Evolutionary conservation across 805 yeast genomes (phyloP).

Genomic region (Candida berthetii): DNA sequence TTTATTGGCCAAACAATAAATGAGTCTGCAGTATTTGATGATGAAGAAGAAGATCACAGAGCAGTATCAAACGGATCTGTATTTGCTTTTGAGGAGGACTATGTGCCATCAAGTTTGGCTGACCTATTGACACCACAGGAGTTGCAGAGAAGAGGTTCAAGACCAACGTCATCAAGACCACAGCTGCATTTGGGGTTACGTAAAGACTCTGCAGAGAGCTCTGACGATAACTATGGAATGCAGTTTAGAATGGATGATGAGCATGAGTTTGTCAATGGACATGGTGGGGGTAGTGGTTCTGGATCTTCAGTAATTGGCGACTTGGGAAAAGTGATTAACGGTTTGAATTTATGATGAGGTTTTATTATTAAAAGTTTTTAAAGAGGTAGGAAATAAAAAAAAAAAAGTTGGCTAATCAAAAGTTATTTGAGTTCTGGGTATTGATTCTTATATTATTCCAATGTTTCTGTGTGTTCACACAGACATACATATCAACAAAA

Average conservation of each 20-base stretch:
- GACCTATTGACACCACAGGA: slow-evolving; percentile 83
- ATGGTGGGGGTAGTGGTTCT: neutral
- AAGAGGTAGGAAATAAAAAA: no score
- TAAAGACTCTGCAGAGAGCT: neutral
- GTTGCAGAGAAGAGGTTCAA: slow-evolving; percentile 59
- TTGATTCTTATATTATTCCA: no score
- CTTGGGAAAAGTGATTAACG: neutral
- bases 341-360: neutral
- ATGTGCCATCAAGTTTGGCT: slow-evolving; percentile 74
- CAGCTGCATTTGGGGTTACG: neutral
- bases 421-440: no score
- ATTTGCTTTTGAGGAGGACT: slow-evolving; percentile 58
- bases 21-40: slow-evolving; percentile 21
- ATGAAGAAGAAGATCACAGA: slow-evolving; percentile 23
- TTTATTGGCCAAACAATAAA: neutral
- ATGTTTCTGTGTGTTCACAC: no score
- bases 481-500: no score
- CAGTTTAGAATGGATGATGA: slow-evolving; percentile 2
- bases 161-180: slow-evolving; percentile 29
- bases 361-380: no score
- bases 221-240: neutral
- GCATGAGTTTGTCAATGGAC: neutral
- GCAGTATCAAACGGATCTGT: slow-evolving; percentile 18
- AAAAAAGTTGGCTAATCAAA: no score
- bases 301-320: no score